These are phyloP conservation scores for Cadophora sp. DNA, from an alignment of 2,329 filamentous ascomycete species.

Conservation along the genomic window DNA sequence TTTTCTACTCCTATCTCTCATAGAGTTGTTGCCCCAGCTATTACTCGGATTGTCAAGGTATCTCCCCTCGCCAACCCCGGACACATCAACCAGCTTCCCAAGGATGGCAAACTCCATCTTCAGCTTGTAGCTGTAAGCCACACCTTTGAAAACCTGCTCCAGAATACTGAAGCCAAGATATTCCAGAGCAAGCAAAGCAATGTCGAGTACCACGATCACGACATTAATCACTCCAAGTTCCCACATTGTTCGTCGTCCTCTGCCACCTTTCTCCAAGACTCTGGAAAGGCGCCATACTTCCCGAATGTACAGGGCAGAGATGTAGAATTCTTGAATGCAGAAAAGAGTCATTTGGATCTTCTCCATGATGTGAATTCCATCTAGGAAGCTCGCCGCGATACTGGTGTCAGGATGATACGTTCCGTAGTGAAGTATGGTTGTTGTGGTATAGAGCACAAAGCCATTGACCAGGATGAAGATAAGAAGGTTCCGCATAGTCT, in stretches of 20 bases:
- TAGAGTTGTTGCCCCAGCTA: not conserved
- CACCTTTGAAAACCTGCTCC: slow-evolving; percentile 48
- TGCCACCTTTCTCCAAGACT: slow-evolving; percentile 16
- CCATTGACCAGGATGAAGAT: slow-evolving; percentile 54
- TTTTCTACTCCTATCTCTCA: not conserved
- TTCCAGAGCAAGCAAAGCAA: slow-evolving; percentile 47
- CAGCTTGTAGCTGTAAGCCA: slow-evolving; percentile 51
- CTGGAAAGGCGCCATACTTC: slow-evolving; percentile 42
- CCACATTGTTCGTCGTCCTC: slow-evolving; percentile 45
- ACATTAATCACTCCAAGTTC: slow-evolving; percentile 53
- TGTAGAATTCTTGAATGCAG: slow-evolving; percentile 54
- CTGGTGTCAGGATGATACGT: not conserved
- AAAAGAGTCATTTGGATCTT: slow-evolving; percentile 57
- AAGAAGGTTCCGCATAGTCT: slow-evolving; percentile 48
- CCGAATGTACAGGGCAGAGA: slow-evolving; percentile 55
- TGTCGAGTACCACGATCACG: slow-evolving; percentile 53
- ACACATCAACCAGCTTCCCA: slow-evolving; percentile 12
- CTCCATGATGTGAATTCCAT: slow-evolving; percentile 34
- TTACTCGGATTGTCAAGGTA: not conserved
- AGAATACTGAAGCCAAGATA: slow-evolving; percentile 47
- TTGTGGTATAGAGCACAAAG: slow-evolving; percentile 52
- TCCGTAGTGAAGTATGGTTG: slow-evolving; percentile 46
- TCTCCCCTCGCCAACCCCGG: not conserved
- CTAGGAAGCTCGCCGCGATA: not conserved
- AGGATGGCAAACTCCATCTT: slow-evolving; percentile 58